phyloP scores from a whole-genome alignment of 176 grass and related monocot genomes.

The Eleusine indica region DNA sequence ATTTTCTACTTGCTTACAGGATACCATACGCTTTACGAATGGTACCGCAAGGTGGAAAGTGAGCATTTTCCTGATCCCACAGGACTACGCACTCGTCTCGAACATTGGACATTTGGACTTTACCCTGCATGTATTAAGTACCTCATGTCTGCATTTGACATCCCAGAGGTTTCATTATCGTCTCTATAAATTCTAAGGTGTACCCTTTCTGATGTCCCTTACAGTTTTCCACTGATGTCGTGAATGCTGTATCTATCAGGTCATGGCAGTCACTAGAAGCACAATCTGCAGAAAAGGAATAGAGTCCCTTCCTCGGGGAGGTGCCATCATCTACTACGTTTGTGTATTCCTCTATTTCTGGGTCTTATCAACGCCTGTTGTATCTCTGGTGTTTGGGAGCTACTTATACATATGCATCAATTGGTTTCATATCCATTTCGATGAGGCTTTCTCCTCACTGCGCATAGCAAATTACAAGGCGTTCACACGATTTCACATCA shows the following conservation, averaged over 20 bases:
- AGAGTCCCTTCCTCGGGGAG: constrained; percentile 78
- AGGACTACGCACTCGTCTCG: constrained; percentile 71
- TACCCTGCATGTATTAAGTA: constrained; percentile 99
- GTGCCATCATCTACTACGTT: constrained; percentile 87
- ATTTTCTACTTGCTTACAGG: constrained; percentile 46
- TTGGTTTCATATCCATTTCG: constrained; percentile 95
- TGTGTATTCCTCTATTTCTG: constrained; percentile 95
- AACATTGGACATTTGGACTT: constrained; percentile 91
- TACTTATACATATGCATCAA: constrained; percentile 98
- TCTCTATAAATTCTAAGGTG: constrained; percentile 7
- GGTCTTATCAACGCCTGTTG: constrained; percentile 94
- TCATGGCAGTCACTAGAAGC: constrained; percentile 88
- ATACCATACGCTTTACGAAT: constrained; percentile 95
- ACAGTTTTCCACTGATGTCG: background rate
- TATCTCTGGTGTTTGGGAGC: constrained; percentile 90
- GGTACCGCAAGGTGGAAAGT: constrained; percentile 91
- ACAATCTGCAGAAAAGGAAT: constrained; percentile 90
- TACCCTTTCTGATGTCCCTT: constrained; percentile 1
- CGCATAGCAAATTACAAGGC: constrained; percentile 98
- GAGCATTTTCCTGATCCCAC: constrained; percentile 94
- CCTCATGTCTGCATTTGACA: constrained; percentile 97
- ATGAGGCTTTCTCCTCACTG: constrained; percentile 95
- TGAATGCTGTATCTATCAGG: constrained; percentile 45
- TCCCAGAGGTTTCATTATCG: constrained; percentile 78
- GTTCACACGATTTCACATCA: constrained; percentile 87